Base-by-base conservation (phyloP, 768 basidiomycete genomes). In the Xerocomellus chrysenteron region DNA sequence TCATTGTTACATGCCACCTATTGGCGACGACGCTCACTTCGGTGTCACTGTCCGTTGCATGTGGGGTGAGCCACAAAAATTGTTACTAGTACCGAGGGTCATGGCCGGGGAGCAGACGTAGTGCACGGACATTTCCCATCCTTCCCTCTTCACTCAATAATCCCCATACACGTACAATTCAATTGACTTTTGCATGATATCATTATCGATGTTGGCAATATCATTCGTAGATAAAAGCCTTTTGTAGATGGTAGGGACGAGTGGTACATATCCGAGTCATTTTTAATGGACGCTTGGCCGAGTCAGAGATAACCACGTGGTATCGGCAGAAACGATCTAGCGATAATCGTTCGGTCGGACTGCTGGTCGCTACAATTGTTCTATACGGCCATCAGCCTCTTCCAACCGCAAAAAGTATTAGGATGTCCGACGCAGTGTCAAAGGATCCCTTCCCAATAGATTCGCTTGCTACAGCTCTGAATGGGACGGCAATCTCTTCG, bases 51-150 rank as follows among this genome's bases (percentile, higher is more conserved):
- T 30, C 44, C 43, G 48, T 49, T 52, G 36, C n/a, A 24, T 45
- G n/a, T 5, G 37, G 13, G 37, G 17, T 39, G 52, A 54, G 51
- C 32, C 49, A 32, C 50, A 55, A 50, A 67, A 56, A 62, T 21
- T 53, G 11, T 47, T 72, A 71, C 54, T 37, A 47, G 50, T 68
- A 63, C 66, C 12, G 65, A 68, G 70, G 67, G 69, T 57, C 47
- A 48, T 55, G 67, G 63, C 48, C 33, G 62, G 73, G 72, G 68
- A 68, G 65, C 65, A 62, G 57, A 74, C 71, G 74, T 73, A 73
- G 74, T 59, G 71, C 71, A 72, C 71, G 71, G 63, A 69, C 57
- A 74, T 72, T 67, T 67, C 65, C 69, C 63, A 57, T 60, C 62
- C 58, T 51, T 26, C 68, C 67, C 65, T 66, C 64, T 57, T 48